phyloP scores from a whole-genome alignment of 805 yeast species.

The Dipodascus geniculatus region DNA sequence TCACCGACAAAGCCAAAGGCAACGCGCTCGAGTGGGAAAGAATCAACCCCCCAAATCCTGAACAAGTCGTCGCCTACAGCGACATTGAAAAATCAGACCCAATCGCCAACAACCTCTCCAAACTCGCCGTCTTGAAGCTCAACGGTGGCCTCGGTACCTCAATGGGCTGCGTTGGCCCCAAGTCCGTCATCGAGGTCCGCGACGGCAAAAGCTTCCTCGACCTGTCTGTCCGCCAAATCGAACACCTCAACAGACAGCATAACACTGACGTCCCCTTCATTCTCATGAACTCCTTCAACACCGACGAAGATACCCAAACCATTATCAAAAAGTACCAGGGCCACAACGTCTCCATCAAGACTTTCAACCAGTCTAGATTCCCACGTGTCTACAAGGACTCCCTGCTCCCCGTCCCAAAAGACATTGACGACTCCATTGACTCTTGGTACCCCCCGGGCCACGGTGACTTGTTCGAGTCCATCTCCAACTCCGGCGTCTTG shows the following conservation, averaged over 20 bases:
- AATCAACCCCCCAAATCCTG: conserved; percentile 80
- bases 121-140: conserved; percentile 88
- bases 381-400: conserved; percentile 95
- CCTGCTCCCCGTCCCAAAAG: conserved; percentile 84
- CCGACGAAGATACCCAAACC: conserved; percentile 89
- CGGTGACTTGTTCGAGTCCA: conserved; percentile 90
- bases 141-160: conserved; percentile 99
- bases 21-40: conserved; percentile 86
- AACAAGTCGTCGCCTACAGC: conserved; percentile 77
- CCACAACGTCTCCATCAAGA: conserved; percentile 86
- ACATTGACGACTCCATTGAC: conserved; percentile 59
- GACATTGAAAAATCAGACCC: conserved; percentile 31
- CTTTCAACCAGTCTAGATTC: conserved; percentile 96
- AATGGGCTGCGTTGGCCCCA: conserved; percentile 99
- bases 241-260: conserved; percentile 79
- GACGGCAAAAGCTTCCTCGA: conserved; percentile 97
- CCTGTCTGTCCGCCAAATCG: conserved; percentile 92
- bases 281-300: conserved; percentile 97
- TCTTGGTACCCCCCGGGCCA: conserved; percentile 99
- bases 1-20: conserved; percentile 80
- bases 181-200: conserved; percentile 95
- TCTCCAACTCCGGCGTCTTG: conserved; percentile 82
- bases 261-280: conserved; percentile 91
- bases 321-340: conserved; percentile 95
- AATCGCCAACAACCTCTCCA: conserved; percentile 43